Evolutionary conservation across 345 rosid species (phyloP).

Genomic region (Kandelia obovata): DNA sequence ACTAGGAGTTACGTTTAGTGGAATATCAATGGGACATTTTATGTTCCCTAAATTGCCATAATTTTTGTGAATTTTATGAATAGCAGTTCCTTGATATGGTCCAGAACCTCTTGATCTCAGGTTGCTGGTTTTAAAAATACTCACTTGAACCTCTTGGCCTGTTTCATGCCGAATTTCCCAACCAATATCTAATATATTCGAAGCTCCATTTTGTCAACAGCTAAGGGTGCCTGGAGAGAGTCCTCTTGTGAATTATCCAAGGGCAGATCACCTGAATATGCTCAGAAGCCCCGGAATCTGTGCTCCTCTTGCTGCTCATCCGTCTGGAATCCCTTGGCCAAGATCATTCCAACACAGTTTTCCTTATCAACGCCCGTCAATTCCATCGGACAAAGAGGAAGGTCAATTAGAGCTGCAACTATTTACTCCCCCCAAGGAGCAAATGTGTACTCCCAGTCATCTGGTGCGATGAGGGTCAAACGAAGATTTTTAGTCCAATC

Average conservation of each 20-base stretch:
- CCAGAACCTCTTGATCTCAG: no score
- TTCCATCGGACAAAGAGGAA: not conserved
- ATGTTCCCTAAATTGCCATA: no score
- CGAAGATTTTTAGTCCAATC: conserved; percentile 2
- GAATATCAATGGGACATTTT: no score
- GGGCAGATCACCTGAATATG: conserved; percentile 1
- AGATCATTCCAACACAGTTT: not conserved
- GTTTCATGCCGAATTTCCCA: no score
- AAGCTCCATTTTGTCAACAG: no score
- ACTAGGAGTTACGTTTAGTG: no score
- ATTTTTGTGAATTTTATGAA: no score
- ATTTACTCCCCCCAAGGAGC: conserved; percentile 7
- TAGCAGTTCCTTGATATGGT: no score
- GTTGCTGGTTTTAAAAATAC: no score
- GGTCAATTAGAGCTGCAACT: conserved; percentile 14
- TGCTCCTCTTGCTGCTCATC: conserved; percentile 1
- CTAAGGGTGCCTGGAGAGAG: no score
- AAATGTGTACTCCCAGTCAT: conserved; percentile 10
- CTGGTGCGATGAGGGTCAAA: conserved; percentile 17
- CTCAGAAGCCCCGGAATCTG: conserved; percentile 1
- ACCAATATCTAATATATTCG: no score
- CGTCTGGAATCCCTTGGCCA: conserved; percentile 20
- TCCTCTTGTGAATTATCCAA: conserved; percentile 5
- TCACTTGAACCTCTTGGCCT: no score
- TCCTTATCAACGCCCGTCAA: not conserved